Base-by-base conservation (phyloP, 129 eudicot genomes). In the Flaveria bidentis region DNA sequence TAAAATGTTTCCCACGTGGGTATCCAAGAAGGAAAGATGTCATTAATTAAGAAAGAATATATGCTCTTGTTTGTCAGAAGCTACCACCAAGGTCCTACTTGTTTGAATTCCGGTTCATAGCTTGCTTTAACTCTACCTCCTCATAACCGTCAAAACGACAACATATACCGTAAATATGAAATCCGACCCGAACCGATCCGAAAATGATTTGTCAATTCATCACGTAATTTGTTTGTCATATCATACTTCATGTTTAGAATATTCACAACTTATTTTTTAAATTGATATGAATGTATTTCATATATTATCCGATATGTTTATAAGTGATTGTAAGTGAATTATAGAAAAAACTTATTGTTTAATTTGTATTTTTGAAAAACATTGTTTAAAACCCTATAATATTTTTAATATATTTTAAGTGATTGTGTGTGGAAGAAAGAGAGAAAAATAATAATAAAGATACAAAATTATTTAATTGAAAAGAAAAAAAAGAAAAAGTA, bases 1-100 rank as follows among this genome's bases (percentile, higher is more conserved):
- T 55, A 25, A 52, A 25, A 36, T n/a, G 72, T 36, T 64, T 51
- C 20, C 11, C 65, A 77, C 61, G 64, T 72, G 72, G 72, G 0
- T 15, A 20, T 3, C 39, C n/a, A 3, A 46, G 8, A 47, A 73
- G 0, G 28, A 17, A 76, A 22, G 78, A 83, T 81, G 80, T 83
- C 82, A 77, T 23, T 36, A 62, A 30, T 17, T 36, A 62, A 30
- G 56, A 30, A 30, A 47, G 90, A 87, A 50, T 56, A 92, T 92
- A 82, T 85, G 84, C 87, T 93, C 70, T 86, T 86, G 88, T 89
- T 83, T 92, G 91, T 25, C 58, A 79, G 75, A 80, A 58, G 85
- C 42, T 85, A 73, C 44, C 64, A 63, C 39, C 53, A 33, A 33
- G 5, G 39, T 33, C 39, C 39, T 33, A 33, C 39, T 33, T 0